These are phyloP conservation scores for Crithidia sp. DNA, from an alignment of 208 protist genomes.

Conservation along the genomic window DNA sequence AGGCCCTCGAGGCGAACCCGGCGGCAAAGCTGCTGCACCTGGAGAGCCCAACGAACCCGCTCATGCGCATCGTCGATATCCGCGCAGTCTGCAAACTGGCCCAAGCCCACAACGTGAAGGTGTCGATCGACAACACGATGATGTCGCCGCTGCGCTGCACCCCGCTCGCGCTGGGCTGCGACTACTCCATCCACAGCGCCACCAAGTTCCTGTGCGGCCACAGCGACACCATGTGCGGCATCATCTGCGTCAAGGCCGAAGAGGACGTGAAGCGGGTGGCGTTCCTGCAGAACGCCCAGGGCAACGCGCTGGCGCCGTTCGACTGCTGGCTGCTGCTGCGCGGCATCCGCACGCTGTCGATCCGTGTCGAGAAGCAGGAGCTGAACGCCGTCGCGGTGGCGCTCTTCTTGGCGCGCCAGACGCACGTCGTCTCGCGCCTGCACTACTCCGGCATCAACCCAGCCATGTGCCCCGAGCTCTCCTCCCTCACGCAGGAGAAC, in stretches of 20 bases:
- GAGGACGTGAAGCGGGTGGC: constrained; percentile 69
- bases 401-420: constrained; percentile 65
- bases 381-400: constrained; percentile 90
- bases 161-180: constrained; percentile 94
- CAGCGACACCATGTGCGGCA: constrained; percentile 93
- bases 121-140: constrained; percentile 97
- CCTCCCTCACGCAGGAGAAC: constrained; percentile 72
- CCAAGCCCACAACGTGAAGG: constrained; percentile 65
- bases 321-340: constrained; percentile 95
- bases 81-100: constrained; percentile 74
- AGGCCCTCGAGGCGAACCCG: constrained; percentile 42
- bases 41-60: constrained; percentile 96
- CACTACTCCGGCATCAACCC: constrained; percentile 94
- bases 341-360: constrained; percentile 94
- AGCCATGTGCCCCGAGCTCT: constrained; percentile 57
- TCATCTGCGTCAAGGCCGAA: constrained; percentile 70
- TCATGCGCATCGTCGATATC: constrained; percentile 93
- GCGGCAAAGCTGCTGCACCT: constrained; percentile 91
- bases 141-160: constrained; percentile 95
- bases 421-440: constrained; percentile 77
- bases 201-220: constrained; percentile 98
- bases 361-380: constrained; percentile 93
- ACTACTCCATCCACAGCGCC: constrained; percentile 95
- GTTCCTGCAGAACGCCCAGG: constrained; percentile 94
- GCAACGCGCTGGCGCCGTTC: constrained; percentile 92